Conservation (phyloP, 2,329 filamentous ascomycete species). For the Neonectria magnoliae region DNA sequence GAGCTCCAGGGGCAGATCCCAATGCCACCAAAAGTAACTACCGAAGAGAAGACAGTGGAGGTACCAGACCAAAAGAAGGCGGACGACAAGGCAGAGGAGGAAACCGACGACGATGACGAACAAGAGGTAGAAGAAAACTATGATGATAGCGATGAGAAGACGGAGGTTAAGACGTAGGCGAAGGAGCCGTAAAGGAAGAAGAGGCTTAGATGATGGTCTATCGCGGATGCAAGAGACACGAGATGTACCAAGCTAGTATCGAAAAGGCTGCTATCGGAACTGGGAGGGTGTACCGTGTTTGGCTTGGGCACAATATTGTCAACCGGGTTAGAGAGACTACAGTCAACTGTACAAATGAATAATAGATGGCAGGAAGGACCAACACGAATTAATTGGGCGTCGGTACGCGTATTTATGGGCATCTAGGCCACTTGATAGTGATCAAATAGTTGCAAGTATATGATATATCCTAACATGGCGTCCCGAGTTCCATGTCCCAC, state of each 20-base stretch:
- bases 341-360: constrained; percentile 13
- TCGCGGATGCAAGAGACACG: not conserved
- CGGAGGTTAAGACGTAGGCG: not conserved
- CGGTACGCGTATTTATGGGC: no score
- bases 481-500: no score
- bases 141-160: constrained; percentile 12
- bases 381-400: no score
- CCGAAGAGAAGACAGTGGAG: not conserved
- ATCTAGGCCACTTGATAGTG: no score
- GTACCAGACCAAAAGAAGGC: not conserved
- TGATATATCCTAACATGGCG: no score
- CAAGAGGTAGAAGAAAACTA: constrained; percentile 15
- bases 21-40: not conserved
- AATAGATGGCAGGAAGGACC: not conserved
- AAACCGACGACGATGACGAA: not conserved
- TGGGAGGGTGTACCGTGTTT: not conserved
- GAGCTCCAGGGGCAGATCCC: not conserved
- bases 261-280: not conserved
- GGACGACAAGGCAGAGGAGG: constrained; percentile 1
- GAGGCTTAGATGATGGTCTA: not conserved
- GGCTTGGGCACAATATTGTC: not conserved
- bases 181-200: constrained; percentile 1
- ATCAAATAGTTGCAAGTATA: no score
- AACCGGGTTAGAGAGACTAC: not conserved
- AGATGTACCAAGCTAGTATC: not conserved